Evolutionary conservation across 2,329 filamentous ascomycete genomes (phyloP).

Genomic region (Corinectria fuckeliana): DNA sequence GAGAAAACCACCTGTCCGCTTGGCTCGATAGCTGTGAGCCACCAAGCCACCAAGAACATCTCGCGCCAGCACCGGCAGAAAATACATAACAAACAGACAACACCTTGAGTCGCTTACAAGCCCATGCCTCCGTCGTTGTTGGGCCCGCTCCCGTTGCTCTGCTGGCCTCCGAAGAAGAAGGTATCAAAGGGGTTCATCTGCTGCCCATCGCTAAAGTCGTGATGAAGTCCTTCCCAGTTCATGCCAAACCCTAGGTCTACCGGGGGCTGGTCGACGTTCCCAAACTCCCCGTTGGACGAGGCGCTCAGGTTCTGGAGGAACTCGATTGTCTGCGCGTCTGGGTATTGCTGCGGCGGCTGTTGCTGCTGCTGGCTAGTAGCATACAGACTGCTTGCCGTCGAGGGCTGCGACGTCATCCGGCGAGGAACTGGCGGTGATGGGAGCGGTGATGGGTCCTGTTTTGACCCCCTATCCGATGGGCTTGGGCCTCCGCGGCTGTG

Average conservation of each 20-base stretch:
- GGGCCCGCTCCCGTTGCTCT: conserved; percentile 32
- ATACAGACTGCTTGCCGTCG: conserved; percentile 41
- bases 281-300: conserved; percentile 41
- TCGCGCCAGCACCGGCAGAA: conserved; percentile 25
- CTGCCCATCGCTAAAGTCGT: conserved; percentile 66
- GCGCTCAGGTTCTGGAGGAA: conserved; percentile 57
- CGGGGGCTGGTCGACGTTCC: conserved; percentile 52
- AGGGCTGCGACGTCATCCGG: conserved; percentile 45
- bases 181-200: conserved; percentile 74
- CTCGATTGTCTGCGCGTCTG: conserved; percentile 60
- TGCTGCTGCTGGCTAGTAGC: conserved; percentile 37
- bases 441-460: conserved; percentile 43
- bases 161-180: conserved; percentile 72
- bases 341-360: conserved; percentile 46
- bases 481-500: conserved; percentile 41
- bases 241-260: conserved; percentile 72
- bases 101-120: conserved; percentile 26
- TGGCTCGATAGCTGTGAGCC: conserved; percentile 19
- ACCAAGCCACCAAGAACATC: conserved; percentile 20
- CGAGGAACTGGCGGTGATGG: conserved; percentile 52
- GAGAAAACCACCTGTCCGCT: conserved; percentile 24
- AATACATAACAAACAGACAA: conserved; percentile 15
- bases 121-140: conserved; percentile 37
- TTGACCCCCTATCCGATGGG: conserved; percentile 38
- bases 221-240: conserved; percentile 67